phyloP scores from a whole-genome alignment of 1,139 yeast genomes.

The Debaryomyces sp. region DNA sequence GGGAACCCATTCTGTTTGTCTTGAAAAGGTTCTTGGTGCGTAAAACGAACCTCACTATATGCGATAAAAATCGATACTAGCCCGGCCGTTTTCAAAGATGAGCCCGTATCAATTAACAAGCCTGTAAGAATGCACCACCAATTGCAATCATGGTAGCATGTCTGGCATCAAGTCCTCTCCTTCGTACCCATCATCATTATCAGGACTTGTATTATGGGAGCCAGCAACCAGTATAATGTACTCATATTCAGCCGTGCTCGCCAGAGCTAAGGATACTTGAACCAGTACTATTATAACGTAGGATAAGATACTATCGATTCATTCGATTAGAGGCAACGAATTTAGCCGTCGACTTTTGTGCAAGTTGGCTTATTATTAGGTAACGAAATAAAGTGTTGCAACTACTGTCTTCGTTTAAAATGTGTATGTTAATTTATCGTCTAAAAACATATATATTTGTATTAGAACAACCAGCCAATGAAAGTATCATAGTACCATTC shows the following conservation, averaged over 20 bases:
- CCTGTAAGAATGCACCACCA: too few relatives aligned
- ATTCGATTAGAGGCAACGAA: too few relatives aligned
- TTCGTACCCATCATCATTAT: background rate
- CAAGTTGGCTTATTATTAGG: background rate
- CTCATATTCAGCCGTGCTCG: too few relatives aligned
- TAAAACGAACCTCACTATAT: too few relatives aligned
- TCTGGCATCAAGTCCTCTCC: background rate
- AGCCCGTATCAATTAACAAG: too few relatives aligned
- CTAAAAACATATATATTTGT: background rate
- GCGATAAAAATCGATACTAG: too few relatives aligned
- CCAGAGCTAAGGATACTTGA: background rate
- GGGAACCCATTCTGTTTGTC: too few relatives aligned
- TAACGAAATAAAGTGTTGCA: background rate
- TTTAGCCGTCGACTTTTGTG: too few relatives aligned
- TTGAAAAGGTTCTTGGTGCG: too few relatives aligned
- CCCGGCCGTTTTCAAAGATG: too few relatives aligned
- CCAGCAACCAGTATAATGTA: slow-evolving; percentile 32
- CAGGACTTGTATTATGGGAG: background rate
- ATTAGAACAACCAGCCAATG: slow-evolving; percentile 56
- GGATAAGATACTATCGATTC: background rate
- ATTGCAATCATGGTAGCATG: background rate
- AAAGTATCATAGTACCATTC: slow-evolving; percentile 60
- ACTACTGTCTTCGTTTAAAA: background rate
- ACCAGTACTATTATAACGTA: background rate
- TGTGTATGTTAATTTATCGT: background rate